Evolutionary conservation across 2,329 filamentous ascomycete species (phyloP).

Genomic region (Fusarium gaditjirri): DNA sequence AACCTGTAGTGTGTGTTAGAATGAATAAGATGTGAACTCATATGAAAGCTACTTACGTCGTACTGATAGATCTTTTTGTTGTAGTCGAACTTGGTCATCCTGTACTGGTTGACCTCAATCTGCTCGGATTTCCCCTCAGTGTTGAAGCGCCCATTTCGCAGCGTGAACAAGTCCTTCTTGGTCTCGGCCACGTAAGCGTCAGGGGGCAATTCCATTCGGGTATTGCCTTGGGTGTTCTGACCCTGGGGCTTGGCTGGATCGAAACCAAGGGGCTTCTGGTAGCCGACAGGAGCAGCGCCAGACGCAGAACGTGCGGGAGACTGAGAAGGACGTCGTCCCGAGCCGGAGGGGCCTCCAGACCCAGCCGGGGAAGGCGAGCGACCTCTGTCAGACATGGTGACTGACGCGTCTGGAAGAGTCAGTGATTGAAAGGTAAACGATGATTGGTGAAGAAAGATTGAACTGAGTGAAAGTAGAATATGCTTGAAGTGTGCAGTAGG

Average conservation of each 20-base stretch:
- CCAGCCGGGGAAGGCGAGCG: conserved; percentile 41
- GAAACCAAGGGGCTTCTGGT: conserved; percentile 50
- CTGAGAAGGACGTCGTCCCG: conserved; percentile 30
- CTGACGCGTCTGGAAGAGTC: conserved; percentile 8
- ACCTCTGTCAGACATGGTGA: conserved; percentile 50
- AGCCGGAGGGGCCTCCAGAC: conserved; percentile 24
- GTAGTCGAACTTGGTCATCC: conserved; percentile 68
- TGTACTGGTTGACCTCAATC: conserved; percentile 78
- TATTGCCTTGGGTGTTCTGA: conserved; percentile 51
- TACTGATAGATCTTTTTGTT: conserved; percentile 79
- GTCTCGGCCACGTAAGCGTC: conserved; percentile 61
- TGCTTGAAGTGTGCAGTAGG: background rate
- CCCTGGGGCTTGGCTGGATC: conserved; percentile 56
- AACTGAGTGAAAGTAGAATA: background rate
- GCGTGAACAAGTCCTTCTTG: conserved; percentile 50
- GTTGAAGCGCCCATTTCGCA: conserved; percentile 60
- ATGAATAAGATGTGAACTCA: background rate
- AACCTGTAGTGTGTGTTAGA: conserved; percentile 60
- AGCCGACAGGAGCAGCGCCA: conserved; percentile 31
- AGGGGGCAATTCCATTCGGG: conserved; percentile 66
- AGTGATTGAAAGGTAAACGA: background rate
- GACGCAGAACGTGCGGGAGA: conserved; percentile 35
- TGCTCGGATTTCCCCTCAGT: conserved; percentile 64
- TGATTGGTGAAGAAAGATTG: background rate
- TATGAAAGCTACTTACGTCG: conserved; percentile 71